Conservation (phyloP, 23 red algal species). For the Gracilaria gracilis region DNA sequence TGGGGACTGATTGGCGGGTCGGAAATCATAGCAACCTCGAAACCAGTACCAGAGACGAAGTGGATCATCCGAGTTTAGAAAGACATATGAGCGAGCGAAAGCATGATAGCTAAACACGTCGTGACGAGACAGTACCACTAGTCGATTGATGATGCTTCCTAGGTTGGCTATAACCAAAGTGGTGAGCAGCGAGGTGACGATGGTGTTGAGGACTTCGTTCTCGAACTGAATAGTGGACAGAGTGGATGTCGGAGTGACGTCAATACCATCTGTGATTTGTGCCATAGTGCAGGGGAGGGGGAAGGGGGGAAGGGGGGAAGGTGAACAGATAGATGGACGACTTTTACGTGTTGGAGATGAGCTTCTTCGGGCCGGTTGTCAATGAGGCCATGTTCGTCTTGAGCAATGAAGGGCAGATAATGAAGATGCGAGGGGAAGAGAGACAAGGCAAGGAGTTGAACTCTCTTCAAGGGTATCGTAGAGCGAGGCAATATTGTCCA, state of each 20-base stretch:
- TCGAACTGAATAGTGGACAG: constrained; percentile 15
- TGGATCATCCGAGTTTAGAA: constrained; percentile 21
- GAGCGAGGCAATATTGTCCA: too few species aligned
- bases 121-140: neutral
- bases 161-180: constrained; percentile 12
- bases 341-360: too few species aligned
- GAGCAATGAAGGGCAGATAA: too few species aligned
- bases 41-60: constrained; percentile 12
- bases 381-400: too few species aligned
- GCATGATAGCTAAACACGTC: neutral
- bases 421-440: too few species aligned
- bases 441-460: too few species aligned
- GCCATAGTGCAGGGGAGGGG: too few species aligned
- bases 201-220: constrained; percentile 17
- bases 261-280: neutral
- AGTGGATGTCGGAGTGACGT: constrained; percentile 3
- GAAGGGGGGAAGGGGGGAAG: too few species aligned
- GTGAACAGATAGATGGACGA: too few species aligned
- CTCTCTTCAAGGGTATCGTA: too few species aligned
- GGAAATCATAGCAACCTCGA: neutral
- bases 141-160: constrained; percentile 2
- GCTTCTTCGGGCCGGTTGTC: too few species aligned
- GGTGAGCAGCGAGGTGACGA: constrained; percentile 4
- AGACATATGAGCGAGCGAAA: constrained; percentile 9
- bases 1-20: neutral